Percentiles rank a stretch among this genome's conserved stretches.
Conservation (phyloP, 179 eudicot genomes). For the Nepenthes alata region DNA sequence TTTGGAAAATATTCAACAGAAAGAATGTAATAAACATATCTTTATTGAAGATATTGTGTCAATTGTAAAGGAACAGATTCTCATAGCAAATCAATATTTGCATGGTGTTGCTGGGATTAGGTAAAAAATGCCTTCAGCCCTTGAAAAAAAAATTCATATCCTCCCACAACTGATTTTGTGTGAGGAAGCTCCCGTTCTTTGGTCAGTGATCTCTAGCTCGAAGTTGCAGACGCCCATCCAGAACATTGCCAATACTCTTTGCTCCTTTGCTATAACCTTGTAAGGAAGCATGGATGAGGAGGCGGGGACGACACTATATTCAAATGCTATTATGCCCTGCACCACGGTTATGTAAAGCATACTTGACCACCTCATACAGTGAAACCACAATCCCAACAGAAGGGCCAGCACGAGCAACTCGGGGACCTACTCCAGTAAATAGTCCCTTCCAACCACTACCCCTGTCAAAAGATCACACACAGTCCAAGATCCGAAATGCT, state of each 20-base stretch:
- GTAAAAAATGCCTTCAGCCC: too few relatives aligned
- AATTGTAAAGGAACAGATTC: too few relatives aligned
- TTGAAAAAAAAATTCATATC: too few relatives aligned
- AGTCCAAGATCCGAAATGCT: neutral
- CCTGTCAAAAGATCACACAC: constrained; percentile 22
- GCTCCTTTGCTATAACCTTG: neutral
- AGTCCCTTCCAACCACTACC: constrained; percentile 78
- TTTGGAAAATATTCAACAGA: too few relatives aligned
- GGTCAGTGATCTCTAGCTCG: too few relatives aligned
- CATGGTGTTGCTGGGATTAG: too few relatives aligned
- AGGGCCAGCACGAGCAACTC: constrained; percentile 88
- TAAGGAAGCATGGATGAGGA: neutral
- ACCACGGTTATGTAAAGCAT: constrained; percentile 29
- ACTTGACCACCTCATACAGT: constrained; percentile 74
- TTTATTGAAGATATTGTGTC: too few relatives aligned
- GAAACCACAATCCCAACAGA: constrained; percentile 86
- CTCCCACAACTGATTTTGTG: too few relatives aligned
- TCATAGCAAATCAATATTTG: too few relatives aligned
- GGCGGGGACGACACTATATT: neutral
- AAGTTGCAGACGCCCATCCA: too few relatives aligned
- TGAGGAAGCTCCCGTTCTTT: too few relatives aligned
- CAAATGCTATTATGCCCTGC: neutral
- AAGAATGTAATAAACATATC: too few relatives aligned
- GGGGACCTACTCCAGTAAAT: constrained; percentile 67
- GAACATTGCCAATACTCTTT: neutral